Base-by-base conservation (phyloP, 2,329 filamentous ascomycete species). In the Exophiala sideris region DNA sequence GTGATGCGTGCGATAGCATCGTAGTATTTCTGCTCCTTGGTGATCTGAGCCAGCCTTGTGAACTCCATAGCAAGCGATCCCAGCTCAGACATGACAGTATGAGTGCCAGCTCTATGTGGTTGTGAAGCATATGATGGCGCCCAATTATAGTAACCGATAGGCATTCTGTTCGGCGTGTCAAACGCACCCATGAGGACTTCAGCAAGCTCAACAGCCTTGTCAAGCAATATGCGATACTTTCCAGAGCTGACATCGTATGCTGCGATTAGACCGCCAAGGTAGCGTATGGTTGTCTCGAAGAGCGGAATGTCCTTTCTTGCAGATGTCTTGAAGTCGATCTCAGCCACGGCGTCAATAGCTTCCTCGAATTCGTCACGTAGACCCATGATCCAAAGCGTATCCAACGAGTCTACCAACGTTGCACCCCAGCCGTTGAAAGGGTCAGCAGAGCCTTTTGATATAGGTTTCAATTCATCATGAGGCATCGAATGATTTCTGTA, bases 161-260 rank as follows among this genome's bases (percentile, higher is more conserved):
- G 91, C 89, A 97, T 95, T 63, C 90, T 84, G 69, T 97, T 96
- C 1, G 91, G 91, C 0, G 92, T 96, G 70, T 95, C 90, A 65
- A 95, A 95, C 3, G 87, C 81, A 49, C 86, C 84, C 75, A 91
- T 90, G 32, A 95, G 74, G 56, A 95, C 80, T 64, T 92, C 87
- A 36, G 84, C 90, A 21, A 94, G 80, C 70, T 92, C 86, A 34
- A 86, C 78, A 1, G 90, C 88, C 71, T 95, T 94, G 50, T 85
- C 81, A 32, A 95, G 77, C 9, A 95, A 76, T 20, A 87, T 76
- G 16, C 79, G 72, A 64, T 95, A 87, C 14, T 55, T 57, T 5
- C 81, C 83, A 14, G 82, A 87, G 48, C 88, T 91, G 52, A 96
- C 79, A 72, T 97, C 92, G 68, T 92, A 96, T 5, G 91, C 91